A percentile compares a stretch with the other conserved stretches of the same genome.
Evolutionary conservation across 352 stramenopile genomes (phyloP).

Genomic region (Phytophthora tubulina): DNA sequence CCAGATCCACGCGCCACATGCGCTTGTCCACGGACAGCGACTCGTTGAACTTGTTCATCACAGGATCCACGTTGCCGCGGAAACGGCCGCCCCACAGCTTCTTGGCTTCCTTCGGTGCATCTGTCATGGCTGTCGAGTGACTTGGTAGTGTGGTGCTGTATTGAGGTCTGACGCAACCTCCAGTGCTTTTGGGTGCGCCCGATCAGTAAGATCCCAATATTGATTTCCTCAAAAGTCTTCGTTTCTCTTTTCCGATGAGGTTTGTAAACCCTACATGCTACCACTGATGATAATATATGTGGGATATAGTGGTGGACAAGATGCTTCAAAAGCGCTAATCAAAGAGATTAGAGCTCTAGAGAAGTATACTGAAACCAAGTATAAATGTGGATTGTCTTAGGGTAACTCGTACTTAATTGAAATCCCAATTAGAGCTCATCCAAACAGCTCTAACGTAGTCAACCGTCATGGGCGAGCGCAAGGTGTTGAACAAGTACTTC

Average conservation of each 20-base stretch:
- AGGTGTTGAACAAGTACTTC: constrained; percentile 99
- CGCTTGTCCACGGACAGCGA: constrained; percentile 97
- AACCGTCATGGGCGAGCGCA: constrained; percentile 97
- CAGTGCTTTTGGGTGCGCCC: background rate
- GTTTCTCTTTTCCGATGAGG: background rate
- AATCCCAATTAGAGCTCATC: no score
- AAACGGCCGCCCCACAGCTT: constrained; percentile 95
- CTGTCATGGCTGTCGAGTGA: constrained; percentile 31
- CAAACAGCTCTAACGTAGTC: no score
- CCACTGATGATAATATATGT: background rate
- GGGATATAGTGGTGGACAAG: background rate
- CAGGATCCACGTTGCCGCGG: constrained; percentile 95
- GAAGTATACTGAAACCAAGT: no score
- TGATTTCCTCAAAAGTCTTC: background rate
- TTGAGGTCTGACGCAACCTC: constrained; percentile 11
- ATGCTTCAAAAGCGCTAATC: constrained; percentile 1
- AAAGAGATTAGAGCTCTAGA: constrained; percentile 3
- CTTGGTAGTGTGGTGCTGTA: background rate
- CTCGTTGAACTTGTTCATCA: constrained; percentile 99
- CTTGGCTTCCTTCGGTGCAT: constrained; percentile 60
- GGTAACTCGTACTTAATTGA: no score
- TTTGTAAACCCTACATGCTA: background rate
- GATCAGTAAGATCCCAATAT: background rate
- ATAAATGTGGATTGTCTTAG: no score
- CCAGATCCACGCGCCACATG: constrained; percentile 97